Evolutionary conservation across 2,329 filamentous ascomycete species (phyloP).

Genomic region (Thermochaetoides dissita): DNA sequence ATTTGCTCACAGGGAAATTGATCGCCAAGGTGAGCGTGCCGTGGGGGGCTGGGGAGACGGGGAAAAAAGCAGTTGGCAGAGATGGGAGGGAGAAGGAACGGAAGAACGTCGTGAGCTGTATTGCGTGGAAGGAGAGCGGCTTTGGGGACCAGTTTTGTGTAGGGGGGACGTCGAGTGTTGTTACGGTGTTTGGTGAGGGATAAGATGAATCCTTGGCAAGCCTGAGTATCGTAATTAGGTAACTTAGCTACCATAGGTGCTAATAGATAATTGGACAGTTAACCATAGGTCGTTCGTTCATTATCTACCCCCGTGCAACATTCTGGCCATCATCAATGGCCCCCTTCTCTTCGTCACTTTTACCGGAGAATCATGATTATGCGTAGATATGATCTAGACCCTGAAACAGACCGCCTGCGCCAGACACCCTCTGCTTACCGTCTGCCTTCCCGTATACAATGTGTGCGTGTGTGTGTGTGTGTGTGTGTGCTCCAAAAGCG

Average conservation of each 20-base stretch:
- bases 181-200: constrained; percentile 43
- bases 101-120: constrained; percentile 46
- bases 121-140: constrained; percentile 48
- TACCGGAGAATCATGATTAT: constrained; percentile 1
- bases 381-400: background rate
- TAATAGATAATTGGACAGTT: no score
- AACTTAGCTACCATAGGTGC: no score
- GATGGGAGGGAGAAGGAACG: constrained; percentile 47
- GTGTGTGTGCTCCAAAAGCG: constrained; percentile 8
- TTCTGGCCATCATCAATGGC: no score
- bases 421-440: constrained; percentile 10
- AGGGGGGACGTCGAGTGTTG: constrained; percentile 49
- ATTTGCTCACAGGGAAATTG: constrained; percentile 60
- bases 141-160: constrained; percentile 53
- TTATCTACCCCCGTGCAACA: no score
- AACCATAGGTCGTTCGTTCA: no score
- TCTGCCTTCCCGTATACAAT: constrained; percentile 2
- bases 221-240: no score
- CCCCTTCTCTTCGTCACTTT: background rate
- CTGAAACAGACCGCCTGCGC: constrained; percentile 9
- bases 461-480: constrained; percentile 3
- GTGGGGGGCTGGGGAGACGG: constrained; percentile 34
- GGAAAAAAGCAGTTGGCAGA: constrained; percentile 40
- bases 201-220: background rate
- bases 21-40: constrained; percentile 47